Evolutionary conservation across 1,139 yeast species (phyloP), one percentile per base, ranked within the genome.

Genomic region (Pichia kudriavzevii): DNA sequence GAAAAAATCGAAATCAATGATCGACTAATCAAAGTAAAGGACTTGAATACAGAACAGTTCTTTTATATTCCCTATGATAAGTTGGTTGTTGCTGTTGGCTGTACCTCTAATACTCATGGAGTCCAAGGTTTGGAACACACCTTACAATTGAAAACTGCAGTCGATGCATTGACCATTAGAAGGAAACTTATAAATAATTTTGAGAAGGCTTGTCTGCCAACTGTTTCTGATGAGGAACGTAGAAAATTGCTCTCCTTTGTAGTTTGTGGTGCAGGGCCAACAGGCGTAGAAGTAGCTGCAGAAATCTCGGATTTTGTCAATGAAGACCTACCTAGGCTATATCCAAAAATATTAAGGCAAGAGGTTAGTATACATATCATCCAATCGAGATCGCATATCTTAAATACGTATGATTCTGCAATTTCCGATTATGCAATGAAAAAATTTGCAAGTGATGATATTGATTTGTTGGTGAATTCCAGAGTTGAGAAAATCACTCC

Each of bases 191-290:
- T 74, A 35, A 59, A 61, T 29, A 65, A 73, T 43, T 59, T 75
- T 35, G 82, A 76, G 53, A 57, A 58, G 36, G 82, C 82, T 2
- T 68, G 79, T 43, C 57, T 75, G 44, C 80, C 81, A 40, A 71
- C 79, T 1, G 73, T 77, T 1, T 43, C 73, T 2, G 73, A 70
- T 41, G 76, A 67, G 32, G 80, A 75, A 51, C 68, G 80, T 46
- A 72, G 68, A 48, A 66, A 66, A 38, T 55, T 75, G 35, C 58
- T 76, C 36, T 71, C 77, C 43, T 75, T 75, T 59, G 82, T 76
- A 18, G 68, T 76, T 28, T 76, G 81, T 51, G 83, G 82, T 42
- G 83, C 81, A 40, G 82, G 82, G 21, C 82, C 82, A 43, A 76
- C 82, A 2, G 83, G 83, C 45, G 79, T 74, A 28, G 83, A 76